phyloP scores from a whole-genome alignment of 176 grass and related monocot species.

The Thalia dealbata region DNA sequence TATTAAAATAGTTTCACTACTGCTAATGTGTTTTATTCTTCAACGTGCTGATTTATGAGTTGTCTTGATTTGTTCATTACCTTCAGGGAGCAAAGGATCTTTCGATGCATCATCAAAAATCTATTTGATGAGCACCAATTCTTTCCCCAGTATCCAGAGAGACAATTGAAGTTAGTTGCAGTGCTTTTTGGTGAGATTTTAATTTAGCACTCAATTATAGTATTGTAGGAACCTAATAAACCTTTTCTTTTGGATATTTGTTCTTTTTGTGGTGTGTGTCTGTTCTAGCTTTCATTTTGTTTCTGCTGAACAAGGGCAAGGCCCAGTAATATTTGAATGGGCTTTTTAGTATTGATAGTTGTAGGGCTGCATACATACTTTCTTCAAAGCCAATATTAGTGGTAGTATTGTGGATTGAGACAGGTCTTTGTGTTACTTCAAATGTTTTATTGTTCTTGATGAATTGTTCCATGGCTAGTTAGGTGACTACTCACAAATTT shows the following conservation, averaged over 20 bases:
- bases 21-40: background rate
- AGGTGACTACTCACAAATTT: too few species aligned
- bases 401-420: too few species aligned
- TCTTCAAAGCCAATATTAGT: too few species aligned
- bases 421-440: too few species aligned
- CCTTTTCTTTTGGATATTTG: background rate
- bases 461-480: too few species aligned
- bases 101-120: conserved; percentile 78
- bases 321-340: too few species aligned
- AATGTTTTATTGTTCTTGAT: too few species aligned
- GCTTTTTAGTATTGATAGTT: too few species aligned
- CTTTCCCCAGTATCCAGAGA: conserved; percentile 92
- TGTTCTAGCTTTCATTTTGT: background rate
- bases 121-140: conserved; percentile 96
- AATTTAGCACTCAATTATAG: background rate
- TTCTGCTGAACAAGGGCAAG: background rate
- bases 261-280: background rate
- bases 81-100: conserved; percentile 61
- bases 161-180: conserved; percentile 74
- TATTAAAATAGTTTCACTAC: background rate
- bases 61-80: conserved; percentile 14
- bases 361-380: too few species aligned
- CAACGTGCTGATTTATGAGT: background rate
- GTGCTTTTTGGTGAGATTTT: conserved; percentile 67
- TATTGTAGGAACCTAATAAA: background rate